Base-by-base conservation (phyloP, 1,139 yeast species). In the Candida glucosophila region DNA sequence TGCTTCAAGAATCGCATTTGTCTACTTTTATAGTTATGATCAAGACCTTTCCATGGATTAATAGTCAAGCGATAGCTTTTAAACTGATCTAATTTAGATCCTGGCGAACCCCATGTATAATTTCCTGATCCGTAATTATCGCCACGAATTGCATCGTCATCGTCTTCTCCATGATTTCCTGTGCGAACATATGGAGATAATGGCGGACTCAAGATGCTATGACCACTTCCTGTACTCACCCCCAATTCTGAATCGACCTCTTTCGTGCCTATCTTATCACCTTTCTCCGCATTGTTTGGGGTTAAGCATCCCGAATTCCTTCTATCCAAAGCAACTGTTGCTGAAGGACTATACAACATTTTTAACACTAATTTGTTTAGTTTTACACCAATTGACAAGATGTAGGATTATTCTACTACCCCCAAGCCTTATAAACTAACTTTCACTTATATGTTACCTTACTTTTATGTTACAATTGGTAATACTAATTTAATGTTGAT, bases 121-220 rank as follows among this genome's bases (percentile, higher is more conserved):
- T 19, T 19, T 10, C 7, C 22, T 28, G 13, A 10, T 8, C 13
- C 21, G 11, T 28, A 20, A 14, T 26, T 25, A 5, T 17, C 26
- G n/a, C n/a, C n/a, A n/a, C n/a, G n/a, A n/a, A n/a, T n/a, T n/a
- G n/a, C n/a, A n/a, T n/a, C n/a, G 19, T 37, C 35, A 17, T 29
- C 33, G 19, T 9, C 22, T 29, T 27, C 39, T 31, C 17, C 29
- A 19, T 19, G 36, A 29, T 27, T 11, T 16, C 32, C 28, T 25
- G 30, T 36, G 30, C 61, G 44, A 26, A 65, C 73, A 42, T 66
- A 70, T 25, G 83, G 83, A 2, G 81, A 74, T 34, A 74, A 53
- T 22, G 83, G 83, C 8, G 83, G 83, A 2, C 82, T 75, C 29
- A 77, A 72, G 31, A 73, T 69, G 9, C 41, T 36, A n/a, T 13